Conservation (phyloP, 495 filamentous ascomycete species). For the Penicillium cinerascens region DNA sequence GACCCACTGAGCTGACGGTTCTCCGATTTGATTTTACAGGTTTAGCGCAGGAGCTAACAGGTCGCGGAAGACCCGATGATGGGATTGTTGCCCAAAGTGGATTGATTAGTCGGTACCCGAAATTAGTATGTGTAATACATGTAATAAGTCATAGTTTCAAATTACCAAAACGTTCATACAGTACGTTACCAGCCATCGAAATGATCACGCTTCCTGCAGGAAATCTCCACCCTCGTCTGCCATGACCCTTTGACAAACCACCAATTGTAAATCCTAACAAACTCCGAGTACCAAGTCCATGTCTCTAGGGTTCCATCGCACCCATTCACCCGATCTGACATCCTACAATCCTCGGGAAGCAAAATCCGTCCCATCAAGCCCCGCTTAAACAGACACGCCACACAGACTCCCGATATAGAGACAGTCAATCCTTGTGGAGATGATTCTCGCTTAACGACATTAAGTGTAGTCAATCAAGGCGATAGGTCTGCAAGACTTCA, state of each 20-base stretch:
- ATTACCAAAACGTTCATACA: not conserved
- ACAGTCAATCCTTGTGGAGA: not conserved
- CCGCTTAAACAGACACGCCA: conserved; percentile 7
- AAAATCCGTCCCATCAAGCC: conserved; percentile 2
- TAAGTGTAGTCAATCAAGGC: conserved; percentile 9
- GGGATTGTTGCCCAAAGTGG: not conserved
- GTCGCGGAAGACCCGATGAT: not conserved
- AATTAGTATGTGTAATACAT: not conserved
- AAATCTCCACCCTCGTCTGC: conserved; percentile 2
- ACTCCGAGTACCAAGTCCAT: not conserved
- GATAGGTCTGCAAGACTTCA: conserved; percentile 9
- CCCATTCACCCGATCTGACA: conserved; percentile 1
- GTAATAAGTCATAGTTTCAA: not conserved
- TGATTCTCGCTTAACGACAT: not conserved
- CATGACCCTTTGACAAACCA: conserved; percentile 3
- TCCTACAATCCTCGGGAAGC: conserved; percentile 1
- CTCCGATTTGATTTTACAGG: not conserved
- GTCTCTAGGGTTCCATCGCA: conserved; percentile 1
- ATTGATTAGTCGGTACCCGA: not conserved
- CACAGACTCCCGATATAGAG: conserved; percentile 1
- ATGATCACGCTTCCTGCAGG: conserved; percentile 6
- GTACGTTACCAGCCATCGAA: conserved; percentile 1
- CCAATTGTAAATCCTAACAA: conserved; percentile 8
- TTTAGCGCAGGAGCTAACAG: conserved; percentile 7
- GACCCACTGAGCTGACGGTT: conserved; percentile 7